phyloP scores from a whole-genome alignment of 2,329 filamentous ascomycete genomes.

The Pseudogymnoascus sp. region DNA sequence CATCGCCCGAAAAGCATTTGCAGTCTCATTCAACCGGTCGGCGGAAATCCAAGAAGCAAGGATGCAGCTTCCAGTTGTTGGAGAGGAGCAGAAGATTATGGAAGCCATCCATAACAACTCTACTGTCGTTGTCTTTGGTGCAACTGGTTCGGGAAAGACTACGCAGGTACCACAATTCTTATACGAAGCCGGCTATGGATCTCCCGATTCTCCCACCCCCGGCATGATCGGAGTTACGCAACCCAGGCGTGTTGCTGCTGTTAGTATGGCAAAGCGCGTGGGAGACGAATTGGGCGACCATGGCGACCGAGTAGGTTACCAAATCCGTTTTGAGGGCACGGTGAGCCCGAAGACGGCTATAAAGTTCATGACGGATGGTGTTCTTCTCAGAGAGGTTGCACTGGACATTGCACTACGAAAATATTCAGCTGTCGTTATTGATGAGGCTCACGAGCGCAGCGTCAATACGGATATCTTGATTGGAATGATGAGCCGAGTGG shows the following conservation, averaged over 20 bases:
- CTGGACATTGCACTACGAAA: slow-evolving; percentile 82
- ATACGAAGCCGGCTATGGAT: slow-evolving; percentile 87
- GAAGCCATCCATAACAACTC: slow-evolving; percentile 91
- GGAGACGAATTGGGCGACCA: slow-evolving; percentile 74
- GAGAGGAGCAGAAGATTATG: slow-evolving; percentile 96
- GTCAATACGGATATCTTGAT: slow-evolving; percentile 98
- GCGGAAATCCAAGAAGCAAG: slow-evolving; percentile 72
- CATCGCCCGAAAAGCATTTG: slow-evolving; percentile 64
- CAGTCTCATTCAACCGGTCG: slow-evolving; percentile 63
- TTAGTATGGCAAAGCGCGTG: slow-evolving; percentile 94
- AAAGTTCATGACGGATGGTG: slow-evolving; percentile 99
- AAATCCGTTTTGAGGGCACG: slow-evolving; percentile 89
- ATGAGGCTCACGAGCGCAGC: slow-evolving; percentile 94
- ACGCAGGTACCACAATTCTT: slow-evolving; percentile 96
- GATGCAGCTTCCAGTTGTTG: slow-evolving; percentile 78
- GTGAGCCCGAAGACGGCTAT: slow-evolving; percentile 74
- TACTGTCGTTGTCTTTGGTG: slow-evolving; percentile 84
- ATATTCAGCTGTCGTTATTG: slow-evolving; percentile 90
- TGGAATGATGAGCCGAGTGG: slow-evolving; percentile 89
- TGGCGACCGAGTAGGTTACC: slow-evolving; percentile 76
- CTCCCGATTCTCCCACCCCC: slow-evolving; percentile 67
- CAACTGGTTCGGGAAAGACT: slow-evolving; percentile 95
- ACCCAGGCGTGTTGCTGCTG: slow-evolving; percentile 86
- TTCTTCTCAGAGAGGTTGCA: slow-evolving; percentile 82
- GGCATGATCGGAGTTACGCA: slow-evolving; percentile 96